Evolutionary conservation across 2,329 filamentous ascomycete species (phyloP).

Genomic region (Aspergillus awamori): DNA sequence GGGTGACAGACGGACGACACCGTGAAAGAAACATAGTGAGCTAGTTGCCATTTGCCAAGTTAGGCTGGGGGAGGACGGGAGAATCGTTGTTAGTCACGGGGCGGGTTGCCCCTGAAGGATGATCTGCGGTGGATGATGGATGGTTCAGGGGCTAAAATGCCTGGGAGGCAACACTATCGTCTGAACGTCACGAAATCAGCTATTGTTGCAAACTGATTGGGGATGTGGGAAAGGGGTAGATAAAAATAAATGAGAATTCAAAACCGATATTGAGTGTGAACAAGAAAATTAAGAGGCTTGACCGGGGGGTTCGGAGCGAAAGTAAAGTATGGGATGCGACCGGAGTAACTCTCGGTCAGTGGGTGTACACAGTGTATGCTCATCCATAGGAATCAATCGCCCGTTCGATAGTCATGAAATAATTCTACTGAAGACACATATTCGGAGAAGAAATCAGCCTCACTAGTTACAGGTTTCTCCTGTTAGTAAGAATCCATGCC

Average conservation of each 20-base stretch:
- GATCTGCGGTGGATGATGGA: slow-evolving; percentile 13
- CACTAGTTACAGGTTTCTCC: too few species aligned
- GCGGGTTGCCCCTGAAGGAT: slow-evolving; percentile 11
- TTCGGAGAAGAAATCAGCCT: too few species aligned
- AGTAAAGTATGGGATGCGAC: background rate
- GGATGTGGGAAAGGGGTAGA: slow-evolving; percentile 14
- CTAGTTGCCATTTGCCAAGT: background rate
- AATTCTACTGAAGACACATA: too few species aligned
- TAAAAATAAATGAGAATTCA: slow-evolving; percentile 7
- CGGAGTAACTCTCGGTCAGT: background rate
- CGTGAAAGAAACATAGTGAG: background rate
- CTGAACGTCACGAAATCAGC: background rate
- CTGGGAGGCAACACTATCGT: background rate
- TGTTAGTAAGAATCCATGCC: too few species aligned
- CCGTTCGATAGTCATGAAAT: too few species aligned
- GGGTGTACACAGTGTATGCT: background rate
- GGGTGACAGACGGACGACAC: too few species aligned
- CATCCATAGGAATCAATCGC: too few species aligned
- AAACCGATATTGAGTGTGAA: background rate
- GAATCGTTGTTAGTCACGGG: background rate
- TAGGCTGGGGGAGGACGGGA: background rate
- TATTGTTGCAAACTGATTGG: slow-evolving; percentile 5
- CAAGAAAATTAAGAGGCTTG: too few species aligned
- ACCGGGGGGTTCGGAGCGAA: background rate
- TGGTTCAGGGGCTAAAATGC: slow-evolving; percentile 11